phyloP scores from a whole-genome alignment of 371 early-diverging fungal genomes.

The Batkoa obscura region DNA sequence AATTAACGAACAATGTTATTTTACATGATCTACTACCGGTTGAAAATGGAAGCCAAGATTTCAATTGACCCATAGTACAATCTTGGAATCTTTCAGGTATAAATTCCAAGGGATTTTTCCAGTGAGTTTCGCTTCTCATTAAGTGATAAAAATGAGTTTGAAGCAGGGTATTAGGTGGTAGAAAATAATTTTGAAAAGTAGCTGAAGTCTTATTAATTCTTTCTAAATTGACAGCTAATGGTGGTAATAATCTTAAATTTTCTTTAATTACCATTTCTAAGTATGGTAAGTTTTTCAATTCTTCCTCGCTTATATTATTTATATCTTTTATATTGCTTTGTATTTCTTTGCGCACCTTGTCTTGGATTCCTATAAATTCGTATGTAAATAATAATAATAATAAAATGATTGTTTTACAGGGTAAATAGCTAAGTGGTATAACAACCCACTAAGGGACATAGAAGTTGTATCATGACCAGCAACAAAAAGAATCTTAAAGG shows the following conservation, averaged over 20 bases:
- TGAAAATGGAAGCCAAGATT: background rate
- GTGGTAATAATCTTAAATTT: background rate
- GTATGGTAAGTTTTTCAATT: background rate
- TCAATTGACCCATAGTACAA: background rate
- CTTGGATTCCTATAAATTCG: conserved; percentile 3
- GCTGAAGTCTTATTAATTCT: background rate
- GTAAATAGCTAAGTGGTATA: conserved; percentile 3
- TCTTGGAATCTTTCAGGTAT: conserved; percentile 1
- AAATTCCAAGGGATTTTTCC: conserved; percentile 5
- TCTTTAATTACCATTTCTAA: background rate
- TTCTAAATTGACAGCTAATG: background rate
- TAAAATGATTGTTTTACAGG: background rate
- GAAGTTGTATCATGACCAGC: conserved; percentile 7
- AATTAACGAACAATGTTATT: background rate
- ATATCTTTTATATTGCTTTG: background rate
- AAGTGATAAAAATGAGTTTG: background rate
- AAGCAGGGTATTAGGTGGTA: background rate
- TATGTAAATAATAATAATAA: background rate
- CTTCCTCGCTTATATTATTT: background rate
- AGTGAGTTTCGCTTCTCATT: background rate
- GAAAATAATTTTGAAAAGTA: background rate
- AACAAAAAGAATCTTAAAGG: conserved; percentile 4
- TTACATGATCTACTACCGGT: background rate
- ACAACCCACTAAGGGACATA: background rate
- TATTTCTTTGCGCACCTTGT: background rate